These are phyloP conservation scores for Neurospora intermedia DNA, from an alignment of 495 filamentous ascomycete genomes.

Conservation along the genomic window DNA sequence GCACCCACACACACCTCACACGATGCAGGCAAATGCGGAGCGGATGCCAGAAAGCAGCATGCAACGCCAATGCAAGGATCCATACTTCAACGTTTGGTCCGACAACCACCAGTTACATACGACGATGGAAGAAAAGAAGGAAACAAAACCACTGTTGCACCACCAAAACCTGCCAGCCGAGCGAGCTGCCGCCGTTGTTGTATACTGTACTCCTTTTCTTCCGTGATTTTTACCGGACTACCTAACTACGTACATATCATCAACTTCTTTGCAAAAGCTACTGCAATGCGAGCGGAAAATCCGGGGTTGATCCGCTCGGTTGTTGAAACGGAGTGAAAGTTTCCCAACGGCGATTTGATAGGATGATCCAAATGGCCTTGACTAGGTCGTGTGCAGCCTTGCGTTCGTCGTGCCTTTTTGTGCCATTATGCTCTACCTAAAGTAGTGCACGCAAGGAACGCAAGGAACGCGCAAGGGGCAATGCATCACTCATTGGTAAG, in stretches of 20 bases:
- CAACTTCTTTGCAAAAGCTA: not conserved
- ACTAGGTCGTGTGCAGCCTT: not conserved
- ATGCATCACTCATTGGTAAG: not conserved
- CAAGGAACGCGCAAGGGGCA: not conserved
- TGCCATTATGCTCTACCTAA: not conserved
- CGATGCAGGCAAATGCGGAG: not conserved
- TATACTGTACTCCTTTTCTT: not conserved
- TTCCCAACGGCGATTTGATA: not conserved
- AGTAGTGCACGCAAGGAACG: not conserved
- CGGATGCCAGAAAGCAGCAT: not conserved
- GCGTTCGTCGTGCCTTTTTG: not conserved
- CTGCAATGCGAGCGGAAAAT: not conserved
- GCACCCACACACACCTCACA: not conserved
- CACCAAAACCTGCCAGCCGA: not conserved
- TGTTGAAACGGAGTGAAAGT: not conserved
- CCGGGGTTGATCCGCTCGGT: not conserved
- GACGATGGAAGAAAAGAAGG: not conserved
- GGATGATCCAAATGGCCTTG: not conserved
- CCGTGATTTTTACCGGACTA: not conserved
- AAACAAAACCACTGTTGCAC: not conserved
- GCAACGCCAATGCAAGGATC: not conserved
- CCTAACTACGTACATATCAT: not conserved
- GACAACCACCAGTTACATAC: not conserved
- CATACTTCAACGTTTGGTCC: not conserved
- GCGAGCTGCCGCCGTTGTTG: not conserved